Percentiles rank a stretch among this genome's conserved stretches.
These are phyloP conservation scores for Pythium folliculosum DNA, from an alignment of 352 stramenopile species.

Conservation along the genomic window DNA sequence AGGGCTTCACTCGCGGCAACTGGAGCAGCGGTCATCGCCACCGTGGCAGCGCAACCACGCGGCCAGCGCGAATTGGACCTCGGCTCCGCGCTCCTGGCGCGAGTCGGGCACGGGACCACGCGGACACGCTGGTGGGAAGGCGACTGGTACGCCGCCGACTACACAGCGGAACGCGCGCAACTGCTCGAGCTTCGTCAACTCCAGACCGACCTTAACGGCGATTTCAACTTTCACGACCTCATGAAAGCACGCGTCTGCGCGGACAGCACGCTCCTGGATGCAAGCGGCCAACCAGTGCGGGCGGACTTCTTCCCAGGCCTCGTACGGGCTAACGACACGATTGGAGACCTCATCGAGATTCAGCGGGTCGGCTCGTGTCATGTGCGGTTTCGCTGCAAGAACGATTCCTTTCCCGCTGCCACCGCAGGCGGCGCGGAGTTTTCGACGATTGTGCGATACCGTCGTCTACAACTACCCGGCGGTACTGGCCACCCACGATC, in stretches of 20 bases:
- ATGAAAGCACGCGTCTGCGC: neutral
- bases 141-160: conserved; percentile 2
- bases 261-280: neutral
- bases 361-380: too few relatives aligned
- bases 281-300: neutral
- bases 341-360: neutral
- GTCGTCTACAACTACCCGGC: conserved; percentile 11
- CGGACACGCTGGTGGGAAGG: neutral
- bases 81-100: neutral
- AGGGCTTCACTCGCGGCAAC: neutral
- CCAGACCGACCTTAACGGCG: conserved; percentile 1
- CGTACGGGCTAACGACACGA: neutral
- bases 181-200: neutral
- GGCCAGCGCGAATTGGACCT: neutral
- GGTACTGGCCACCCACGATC: neutral
- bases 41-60: neutral
- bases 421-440: neutral
- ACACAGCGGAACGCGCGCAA: neutral
- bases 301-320: neutral
- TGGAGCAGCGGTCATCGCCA: neutral
- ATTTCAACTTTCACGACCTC: conserved; percentile 9
- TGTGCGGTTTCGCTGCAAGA: neutral
- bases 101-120: neutral
- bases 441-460: conserved; percentile 1
- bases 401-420: neutral